phyloP scores from a whole-genome alignment of 352 stramenopile genomes.

The Phytophthora kernoviae region DNA sequence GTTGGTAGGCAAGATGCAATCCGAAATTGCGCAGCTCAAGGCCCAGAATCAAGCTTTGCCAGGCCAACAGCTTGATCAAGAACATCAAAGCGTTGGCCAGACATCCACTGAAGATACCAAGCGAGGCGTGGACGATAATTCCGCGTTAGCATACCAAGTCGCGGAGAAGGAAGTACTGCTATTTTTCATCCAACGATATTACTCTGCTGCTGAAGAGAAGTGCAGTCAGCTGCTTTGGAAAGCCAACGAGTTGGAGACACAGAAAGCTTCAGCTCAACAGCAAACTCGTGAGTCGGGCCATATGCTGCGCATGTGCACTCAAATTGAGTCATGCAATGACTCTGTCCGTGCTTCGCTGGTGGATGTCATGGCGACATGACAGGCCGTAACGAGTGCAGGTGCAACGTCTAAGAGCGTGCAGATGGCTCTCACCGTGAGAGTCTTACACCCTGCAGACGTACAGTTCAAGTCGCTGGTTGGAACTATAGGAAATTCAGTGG shows the following conservation, averaged over 20 bases:
- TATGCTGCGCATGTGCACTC: constrained; percentile 33
- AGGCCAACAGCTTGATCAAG: constrained; percentile 5
- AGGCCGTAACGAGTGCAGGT: no score
- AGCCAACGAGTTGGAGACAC: constrained; percentile 35
- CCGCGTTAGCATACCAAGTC: constrained; percentile 23
- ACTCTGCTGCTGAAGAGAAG: constrained; percentile 50
- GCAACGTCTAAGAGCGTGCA: no score
- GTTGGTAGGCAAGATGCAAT: constrained; percentile 16
- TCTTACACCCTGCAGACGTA: no score
- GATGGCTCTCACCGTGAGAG: no score
- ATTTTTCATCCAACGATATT: constrained; percentile 56
- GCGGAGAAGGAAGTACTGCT: constrained; percentile 54
- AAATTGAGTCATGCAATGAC: constrained; percentile 38
- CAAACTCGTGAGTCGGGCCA: constrained; percentile 36
- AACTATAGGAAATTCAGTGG: not conserved
- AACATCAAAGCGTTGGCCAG: constrained; percentile 23
- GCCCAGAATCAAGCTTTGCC: constrained; percentile 31
- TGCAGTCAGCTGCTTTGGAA: constrained; percentile 41
- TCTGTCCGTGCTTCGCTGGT: constrained; percentile 36
- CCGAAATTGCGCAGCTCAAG: constrained; percentile 25
- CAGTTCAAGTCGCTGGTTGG: no score
- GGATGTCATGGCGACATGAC: constrained; percentile 39
- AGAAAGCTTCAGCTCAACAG: constrained; percentile 26
- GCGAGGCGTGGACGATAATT: not conserved
- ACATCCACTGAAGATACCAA: constrained; percentile 13